These are phyloP conservation scores for Bassia scoparia DNA, from an alignment of 148 eudicot genomes.

Conservation along the genomic window DNA sequence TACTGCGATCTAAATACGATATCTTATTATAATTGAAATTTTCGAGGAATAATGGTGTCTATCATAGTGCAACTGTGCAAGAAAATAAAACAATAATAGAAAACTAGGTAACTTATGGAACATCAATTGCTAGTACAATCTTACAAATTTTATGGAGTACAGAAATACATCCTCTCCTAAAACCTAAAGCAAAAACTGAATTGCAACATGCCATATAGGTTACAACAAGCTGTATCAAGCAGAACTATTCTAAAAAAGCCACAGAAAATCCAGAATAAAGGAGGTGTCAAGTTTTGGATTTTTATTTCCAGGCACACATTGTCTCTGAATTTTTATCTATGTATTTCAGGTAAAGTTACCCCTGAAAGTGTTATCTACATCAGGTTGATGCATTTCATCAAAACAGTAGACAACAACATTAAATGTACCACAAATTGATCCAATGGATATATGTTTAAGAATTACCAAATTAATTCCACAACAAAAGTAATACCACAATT, in stretches of 20 bases:
- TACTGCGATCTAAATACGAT: background rate
- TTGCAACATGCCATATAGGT: no score
- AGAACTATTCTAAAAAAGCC: background rate
- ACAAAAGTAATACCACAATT: no score
- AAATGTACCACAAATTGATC: no score
- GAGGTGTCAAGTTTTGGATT: background rate
- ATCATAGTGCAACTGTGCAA: background rate
- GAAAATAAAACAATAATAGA: background rate
- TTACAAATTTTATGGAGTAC: no score
- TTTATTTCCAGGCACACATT: background rate
- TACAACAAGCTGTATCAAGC: background rate
- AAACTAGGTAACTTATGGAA: background rate
- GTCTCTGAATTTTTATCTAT: conserved; percentile 16
- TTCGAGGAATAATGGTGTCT: background rate
- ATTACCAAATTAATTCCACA: no score
- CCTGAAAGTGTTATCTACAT: conserved; percentile 79
- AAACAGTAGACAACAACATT: no score
- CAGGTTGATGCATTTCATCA: no score
- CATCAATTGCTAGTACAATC: no score
- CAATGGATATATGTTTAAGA: no score
- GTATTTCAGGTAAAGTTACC: conserved; percentile 73
- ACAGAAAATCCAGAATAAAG: background rate
- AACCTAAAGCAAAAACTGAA: no score
- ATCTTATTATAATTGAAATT: background rate
- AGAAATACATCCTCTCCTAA: no score